Conservation (phyloP, 2,329 filamentous ascomycete genomes). For the Cordyceps militaris region DNA sequence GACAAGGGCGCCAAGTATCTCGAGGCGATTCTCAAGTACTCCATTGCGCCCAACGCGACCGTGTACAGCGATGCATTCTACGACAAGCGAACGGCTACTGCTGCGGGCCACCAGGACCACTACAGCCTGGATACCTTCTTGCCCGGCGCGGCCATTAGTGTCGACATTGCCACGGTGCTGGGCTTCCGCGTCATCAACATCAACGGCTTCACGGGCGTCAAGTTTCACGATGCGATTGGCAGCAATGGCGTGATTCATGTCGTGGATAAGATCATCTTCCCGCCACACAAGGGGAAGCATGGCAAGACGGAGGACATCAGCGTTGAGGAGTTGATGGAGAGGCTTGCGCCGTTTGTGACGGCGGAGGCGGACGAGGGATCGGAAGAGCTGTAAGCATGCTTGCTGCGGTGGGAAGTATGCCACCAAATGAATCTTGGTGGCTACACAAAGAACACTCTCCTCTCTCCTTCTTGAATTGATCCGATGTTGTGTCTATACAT, state of each 20-base stretch:
- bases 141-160: constrained; percentile 54
- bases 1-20: constrained; percentile 67
- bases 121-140: constrained; percentile 70
- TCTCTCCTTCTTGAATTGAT: neutral
- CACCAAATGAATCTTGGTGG: neutral
- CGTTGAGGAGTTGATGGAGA: constrained; percentile 17
- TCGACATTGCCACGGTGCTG: constrained; percentile 65
- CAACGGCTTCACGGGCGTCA: constrained; percentile 64
- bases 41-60: constrained; percentile 65
- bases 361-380: neutral
- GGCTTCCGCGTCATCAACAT: constrained; percentile 65
- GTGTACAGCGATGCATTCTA: constrained; percentile 82
- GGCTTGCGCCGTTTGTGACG: constrained; percentile 18
- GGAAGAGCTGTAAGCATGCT: neutral
- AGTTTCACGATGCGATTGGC: constrained; percentile 62
- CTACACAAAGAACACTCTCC: neutral
- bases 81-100: constrained; percentile 24
- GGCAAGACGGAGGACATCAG: constrained; percentile 11
- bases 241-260: constrained; percentile 80
- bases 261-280: constrained; percentile 65
- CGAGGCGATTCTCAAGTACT: constrained; percentile 70
- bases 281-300: constrained; percentile 47
- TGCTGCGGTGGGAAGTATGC: neutral
- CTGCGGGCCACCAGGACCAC: constrained; percentile 36
- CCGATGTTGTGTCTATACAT: too few species aligned